Conservation (phyloP, 441 rosid species). For the Euphorbia schlechtendalii region DNA sequence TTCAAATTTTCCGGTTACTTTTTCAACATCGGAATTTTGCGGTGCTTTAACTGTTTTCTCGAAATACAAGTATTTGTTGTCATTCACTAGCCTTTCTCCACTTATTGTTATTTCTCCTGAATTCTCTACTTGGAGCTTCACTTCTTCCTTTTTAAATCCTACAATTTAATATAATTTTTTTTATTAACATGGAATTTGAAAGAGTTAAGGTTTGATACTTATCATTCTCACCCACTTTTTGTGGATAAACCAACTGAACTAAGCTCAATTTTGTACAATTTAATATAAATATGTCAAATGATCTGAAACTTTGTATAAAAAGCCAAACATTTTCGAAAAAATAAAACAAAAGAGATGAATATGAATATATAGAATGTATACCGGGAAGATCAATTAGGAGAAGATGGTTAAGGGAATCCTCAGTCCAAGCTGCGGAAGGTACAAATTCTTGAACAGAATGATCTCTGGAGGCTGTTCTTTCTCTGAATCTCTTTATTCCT, state of each 20-base stretch:
- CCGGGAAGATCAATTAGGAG: constrained; percentile 60
- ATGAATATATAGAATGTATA: constrained; percentile 11
- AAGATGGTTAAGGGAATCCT: constrained; percentile 31
- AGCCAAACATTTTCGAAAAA: too few relatives aligned
- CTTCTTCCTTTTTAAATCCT: constrained; percentile 40
- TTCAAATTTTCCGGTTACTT: constrained; percentile 23
- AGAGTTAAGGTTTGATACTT: too few relatives aligned
- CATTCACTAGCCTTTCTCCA: constrained; percentile 37
- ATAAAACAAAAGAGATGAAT: too few relatives aligned
- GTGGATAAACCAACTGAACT: too few relatives aligned
- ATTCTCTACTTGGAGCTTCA: constrained; percentile 32
- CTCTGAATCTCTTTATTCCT: constrained; percentile 15
- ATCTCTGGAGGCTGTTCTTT: constrained; percentile 1
- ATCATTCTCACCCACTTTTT: too few relatives aligned
- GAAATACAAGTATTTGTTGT: constrained; percentile 23
- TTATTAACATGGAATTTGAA: too few relatives aligned
- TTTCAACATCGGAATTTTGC: constrained; percentile 24
- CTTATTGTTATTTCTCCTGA: constrained; percentile 24
- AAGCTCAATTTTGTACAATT: too few relatives aligned
- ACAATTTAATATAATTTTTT: neutral
- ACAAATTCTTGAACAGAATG: constrained; percentile 21
- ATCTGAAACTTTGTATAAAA: too few relatives aligned
- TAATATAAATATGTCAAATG: too few relatives aligned
- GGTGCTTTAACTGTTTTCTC: constrained; percentile 30
- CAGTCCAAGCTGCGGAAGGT: constrained; percentile 44